Evolutionary conservation across 495 filamentous ascomycete genomes (phyloP), one percentile per base, ranked within the genome.

Genomic region (Articulospora tetracladia): DNA sequence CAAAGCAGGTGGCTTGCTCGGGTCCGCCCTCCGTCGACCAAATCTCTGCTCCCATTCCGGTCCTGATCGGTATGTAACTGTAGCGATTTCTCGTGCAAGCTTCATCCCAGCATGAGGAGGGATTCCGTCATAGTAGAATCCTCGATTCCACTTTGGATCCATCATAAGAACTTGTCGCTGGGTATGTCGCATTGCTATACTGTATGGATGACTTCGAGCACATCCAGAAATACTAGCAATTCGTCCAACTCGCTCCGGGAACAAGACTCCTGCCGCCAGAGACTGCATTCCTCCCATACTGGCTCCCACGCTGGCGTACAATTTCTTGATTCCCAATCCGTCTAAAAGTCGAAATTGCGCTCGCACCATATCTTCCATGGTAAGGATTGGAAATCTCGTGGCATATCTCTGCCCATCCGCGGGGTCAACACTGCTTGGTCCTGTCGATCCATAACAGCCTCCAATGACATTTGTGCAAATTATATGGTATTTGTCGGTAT

Each of bases 211-310:
- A 68, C 91, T 96, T 59, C 94, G 82, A 11, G 93, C 94, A 70
- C 94, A 98, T 36, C 93, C 95, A 67, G 88, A 93, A 72, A 98
- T 96, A 66, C 87, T 92, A 36, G 92, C 90, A 57, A 98, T 84
- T 59, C 86, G 85, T 23, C 86, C 82, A 1, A 98, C 85, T 34
- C 93, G 80, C 36, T 89, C 83, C 12, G 91, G 88, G 72, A 93
- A 96, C 17, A 96, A 70, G 1, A 91, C 85, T n/a, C 92, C 95
- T 3, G 92, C 90, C 19, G 92, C 91, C 13, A 98, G 76, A 70
- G 90, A 95, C 69, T 97, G 93, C 94, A 98, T 98, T 19, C 94
- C 94, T 50, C 93, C 94, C 94, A 99, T 99, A 74, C 92, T 96
- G 11, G 90, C 89, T 15, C 94, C 94, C 20, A 98, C 93, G 51